Evolutionary conservation across 2,329 filamentous ascomycete genomes (phyloP).

Genomic region (Mycosphaerella arachidis): DNA sequence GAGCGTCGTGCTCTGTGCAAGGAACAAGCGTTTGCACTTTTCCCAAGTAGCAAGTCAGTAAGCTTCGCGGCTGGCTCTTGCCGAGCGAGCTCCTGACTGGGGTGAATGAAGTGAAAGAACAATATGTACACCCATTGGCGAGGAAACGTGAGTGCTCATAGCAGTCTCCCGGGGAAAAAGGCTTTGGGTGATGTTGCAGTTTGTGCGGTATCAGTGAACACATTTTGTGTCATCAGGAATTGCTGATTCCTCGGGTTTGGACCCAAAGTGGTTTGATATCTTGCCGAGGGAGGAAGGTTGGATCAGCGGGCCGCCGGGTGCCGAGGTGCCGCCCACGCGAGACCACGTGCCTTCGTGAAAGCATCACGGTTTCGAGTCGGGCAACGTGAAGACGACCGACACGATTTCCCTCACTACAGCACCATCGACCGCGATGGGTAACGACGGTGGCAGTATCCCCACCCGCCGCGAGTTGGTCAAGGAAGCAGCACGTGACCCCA

Average conservation of each 20-base stretch:
- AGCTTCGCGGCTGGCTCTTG: not conserved
- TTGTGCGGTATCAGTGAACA: slow-evolving; percentile 1
- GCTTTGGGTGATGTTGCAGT: not conserved
- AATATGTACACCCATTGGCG: not conserved
- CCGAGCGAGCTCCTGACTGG: not conserved
- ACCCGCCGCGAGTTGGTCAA: slow-evolving; percentile 95
- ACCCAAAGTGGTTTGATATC: not conserved
- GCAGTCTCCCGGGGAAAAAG: not conserved
- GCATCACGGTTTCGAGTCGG: not conserved
- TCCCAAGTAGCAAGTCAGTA: not conserved
- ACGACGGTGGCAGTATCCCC: slow-evolving; percentile 93
- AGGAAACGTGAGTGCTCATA: not conserved
- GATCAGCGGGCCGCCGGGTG: not conserved
- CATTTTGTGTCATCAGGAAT: not conserved
- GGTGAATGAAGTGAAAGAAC: not conserved
- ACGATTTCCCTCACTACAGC: not conserved
- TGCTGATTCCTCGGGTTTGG: not conserved
- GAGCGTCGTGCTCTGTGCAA: not conserved
- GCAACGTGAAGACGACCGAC: not conserved
- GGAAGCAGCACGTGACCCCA: slow-evolving; percentile 77
- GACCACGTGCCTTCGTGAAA: not conserved
- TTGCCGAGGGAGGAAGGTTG: not conserved
- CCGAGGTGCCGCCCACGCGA: not conserved
- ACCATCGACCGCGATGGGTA: slow-evolving; percentile 64
- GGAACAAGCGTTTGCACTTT: not conserved